Base-by-base conservation (phyloP, 2,329 filamentous ascomycete species). In the Cladophialophora chaetospira region DNA sequence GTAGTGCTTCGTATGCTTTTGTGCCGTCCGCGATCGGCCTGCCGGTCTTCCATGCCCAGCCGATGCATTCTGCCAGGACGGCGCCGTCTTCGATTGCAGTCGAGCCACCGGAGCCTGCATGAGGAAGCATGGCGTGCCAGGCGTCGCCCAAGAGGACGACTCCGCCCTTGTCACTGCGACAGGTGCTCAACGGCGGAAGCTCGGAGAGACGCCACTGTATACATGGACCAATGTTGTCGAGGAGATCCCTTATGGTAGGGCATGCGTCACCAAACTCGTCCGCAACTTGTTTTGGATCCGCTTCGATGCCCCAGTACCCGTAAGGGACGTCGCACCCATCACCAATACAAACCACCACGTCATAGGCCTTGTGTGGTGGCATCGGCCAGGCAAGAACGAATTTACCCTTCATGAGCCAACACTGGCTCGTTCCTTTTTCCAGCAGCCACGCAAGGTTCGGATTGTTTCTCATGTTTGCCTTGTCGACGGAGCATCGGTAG, bases 11-110 rank as follows among this genome's bases (percentile, higher is more conserved):
- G 23, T 53, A 53, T 17, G 49, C 49, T 29, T 25, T 35, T 36
- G 49, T 53, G 23, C 38, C 49, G 6, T 53, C 49, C 6, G 49
- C 38, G 38, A 53, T 53, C 6, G 49, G 21, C 15, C 40, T 23
- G 1, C 28, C 26, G 40, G 33, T 53, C 40, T 44, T 28, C 38
- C 38, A 44, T 2, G 49, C 49, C 49, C 49, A 53, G 9, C 19
- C 28, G 28, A 53, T 26, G 29, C 49, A 53, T 45, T 53, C 49
- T 9, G 11, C 49, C 11, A 53, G 40, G 13, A 53, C 49, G 9
- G 49, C 49, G 13, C 49, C 49, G 19, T 53, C 49, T 35, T 53
- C 49, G 29, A 53, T 53, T 17, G 49, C 49, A 8, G 36, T 35
- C 1, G 49, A 53, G 6, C 49, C 49, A 28, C 49, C 49, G 25